Base-by-base conservation (phyloP, 768 basidiomycete species). In the Podaxis sp. region DNA sequence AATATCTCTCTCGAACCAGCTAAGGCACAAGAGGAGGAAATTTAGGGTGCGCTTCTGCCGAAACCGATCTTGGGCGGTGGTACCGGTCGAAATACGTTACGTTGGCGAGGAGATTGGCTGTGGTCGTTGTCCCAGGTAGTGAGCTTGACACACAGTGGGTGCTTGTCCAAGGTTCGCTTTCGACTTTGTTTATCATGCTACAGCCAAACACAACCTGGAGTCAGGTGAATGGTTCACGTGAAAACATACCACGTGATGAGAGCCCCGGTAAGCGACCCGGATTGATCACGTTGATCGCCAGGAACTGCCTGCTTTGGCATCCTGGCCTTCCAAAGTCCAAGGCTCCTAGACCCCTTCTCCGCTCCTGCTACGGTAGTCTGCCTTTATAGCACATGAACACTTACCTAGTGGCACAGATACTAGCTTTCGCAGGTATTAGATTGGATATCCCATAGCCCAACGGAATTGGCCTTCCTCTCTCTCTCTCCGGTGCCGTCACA, bases 91-190 rank as follows among this genome's bases (percentile, higher is more conserved):
- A 46, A 46, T 59, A 48, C 48, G 51, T 28, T 37, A 56, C 59
- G 57, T 21, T 48, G 40, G 53, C 50, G 58, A 55, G 61, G 50
- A 50, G 40, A 52, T 46, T 59, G 66, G 57, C 56, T 64, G 66
- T 61, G 67, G 63, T 67, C 57, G 73, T 72, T 65, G 72, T 71
- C 65, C 70, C 70, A 64, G 62, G 61, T 61, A 67, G 62, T 54
- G 57, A 60, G 57, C 59, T 61, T 42, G 57, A 35, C 42, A 18
- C 47, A 55, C 42, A 50, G 69, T 67, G 67, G 71, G 62, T 69
- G 71, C 65, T 63, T 66, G 65, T 72, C 65, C 70, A 72, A 70
- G 50, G 73, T 73, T 72, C 66, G 69, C 68, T 72, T 75, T 76
- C 73, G 67, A 65, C 70, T 75, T 74, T 73, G 71, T 73, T 74